Percentiles rank a stretch among this genome's conserved stretches.
These are phyloP conservation scores for Trichosporon inkin DNA, from an alignment of 1,284 basidiomycete species.

Conservation along the genomic window DNA sequence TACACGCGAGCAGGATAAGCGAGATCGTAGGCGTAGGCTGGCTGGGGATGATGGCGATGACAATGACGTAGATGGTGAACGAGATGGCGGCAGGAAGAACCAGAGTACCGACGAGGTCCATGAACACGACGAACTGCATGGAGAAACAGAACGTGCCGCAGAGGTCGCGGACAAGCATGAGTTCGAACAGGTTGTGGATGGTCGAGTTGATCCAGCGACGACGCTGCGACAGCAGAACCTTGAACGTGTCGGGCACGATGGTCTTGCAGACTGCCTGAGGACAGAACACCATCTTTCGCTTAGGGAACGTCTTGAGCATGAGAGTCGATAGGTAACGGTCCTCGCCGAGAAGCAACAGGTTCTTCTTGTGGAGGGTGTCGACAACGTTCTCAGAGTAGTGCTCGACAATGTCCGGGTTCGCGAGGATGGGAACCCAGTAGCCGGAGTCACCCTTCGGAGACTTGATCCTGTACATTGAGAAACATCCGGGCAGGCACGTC, in stretches of 20 bases:
- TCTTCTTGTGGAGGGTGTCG: constrained; percentile 99
- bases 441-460: constrained; percentile 84
- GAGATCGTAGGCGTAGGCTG: constrained; percentile 71
- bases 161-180: constrained; percentile 88
- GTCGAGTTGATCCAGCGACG: constrained; percentile 99
- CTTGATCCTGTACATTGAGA: constrained; percentile 99
- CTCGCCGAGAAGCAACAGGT: constrained; percentile 92
- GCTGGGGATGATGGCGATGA: constrained; percentile 71
- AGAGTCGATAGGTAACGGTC: constrained; percentile 97
- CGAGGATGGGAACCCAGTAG: constrained; percentile 97
- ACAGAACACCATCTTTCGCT: constrained; percentile 98
- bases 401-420: constrained; percentile 94
- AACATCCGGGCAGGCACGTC: constrained; percentile 97
- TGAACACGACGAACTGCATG: constrained; percentile 95
- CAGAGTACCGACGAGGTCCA: constrained; percentile 94
- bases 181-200: constrained; percentile 92
- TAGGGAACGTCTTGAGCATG: constrained; percentile 96
- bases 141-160: constrained; percentile 96
- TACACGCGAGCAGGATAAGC: constrained; percentile 86
- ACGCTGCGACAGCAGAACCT: constrained; percentile 87
- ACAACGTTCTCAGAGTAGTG: constrained; percentile 98
- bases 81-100: constrained; percentile 96
- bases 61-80: constrained; percentile 89
- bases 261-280: constrained; percentile 98
- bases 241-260: constrained; percentile 92